Evolutionary conservation across 1,284 basidiomycete species (phyloP), one percentile per base, ranked within the genome.

Genomic region (Puccinia triticina): DNA sequence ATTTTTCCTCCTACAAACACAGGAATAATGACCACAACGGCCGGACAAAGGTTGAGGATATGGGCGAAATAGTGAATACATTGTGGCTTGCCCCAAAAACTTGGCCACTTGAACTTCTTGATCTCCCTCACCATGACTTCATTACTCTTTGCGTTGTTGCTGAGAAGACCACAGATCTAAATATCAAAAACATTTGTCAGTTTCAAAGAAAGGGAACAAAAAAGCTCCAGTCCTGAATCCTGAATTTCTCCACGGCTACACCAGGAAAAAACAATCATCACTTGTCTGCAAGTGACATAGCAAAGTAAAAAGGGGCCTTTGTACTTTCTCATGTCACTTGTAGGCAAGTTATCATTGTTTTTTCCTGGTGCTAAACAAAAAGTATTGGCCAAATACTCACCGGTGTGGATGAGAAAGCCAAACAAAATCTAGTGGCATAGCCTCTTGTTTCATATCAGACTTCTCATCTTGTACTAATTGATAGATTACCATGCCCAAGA

Each of bases 401-500:
- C 61, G 12, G 61, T 64, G 21, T 64, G 61, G 34, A 32, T 64
- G 61, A 32, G 61, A 32, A 32, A 64, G 34, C 12, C 61, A 32
- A 64, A 64, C 21, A 64, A 64, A 64, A 21, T 64, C 61, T 32
- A 64, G 61, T 32, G 61, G 61, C 61, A 64, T 64, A 32, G 26
- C 61, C 61, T 64, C 61, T 37, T 32, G 34, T 11, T 64, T 37
- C 12, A 64, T 32, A 37, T 37, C 29, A 8, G 18, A 14, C 5
- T 14, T 8, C 2, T 21, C 21, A 2, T 11, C 12, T 32, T 64
- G 18, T 32, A 64, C 61, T 64, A 64, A 21, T 64, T 21, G 26
- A 37, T 64, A 32, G 5, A 64, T 37, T 8, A 64, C 61, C 32
- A 64, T 64, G 7, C 61, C 61, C 5, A 64, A 26, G 34, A 64